Evolutionary conservation across 306 rosid genomes (phyloP), one percentile per base, ranked within the genome.

Genomic region (Ammopiptanthus mongolicus): DNA sequence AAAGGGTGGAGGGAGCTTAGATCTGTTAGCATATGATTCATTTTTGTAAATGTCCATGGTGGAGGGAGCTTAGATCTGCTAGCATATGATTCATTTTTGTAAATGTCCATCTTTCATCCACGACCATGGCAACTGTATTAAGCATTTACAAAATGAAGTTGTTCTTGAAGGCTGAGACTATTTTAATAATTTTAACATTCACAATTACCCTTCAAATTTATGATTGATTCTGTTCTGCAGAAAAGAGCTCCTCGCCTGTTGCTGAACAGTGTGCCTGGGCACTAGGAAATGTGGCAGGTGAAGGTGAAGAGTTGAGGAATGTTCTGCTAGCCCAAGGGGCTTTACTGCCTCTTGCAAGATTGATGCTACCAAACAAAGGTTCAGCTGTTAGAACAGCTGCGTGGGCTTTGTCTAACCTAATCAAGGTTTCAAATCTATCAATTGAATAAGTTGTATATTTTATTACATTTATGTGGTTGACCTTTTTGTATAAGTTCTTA

Each of bases 211-310:
- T 62, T 42, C 25, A 58, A 78, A 59, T 52, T 48, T 79, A 71
- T 72, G 66, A 72, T 65, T 73, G 76, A 48, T 67, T 29, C 5
- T 59, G 46, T 69, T 74, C 74, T 78, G 85, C 90, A 95, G 98
- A 92, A 85, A 92, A 84, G 69, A 92, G 98, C 77, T 88, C 96
- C 68, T 77, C 83, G 52, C 91, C 91, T 73, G 99, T 92, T 84
- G 92, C 93, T 9, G 99, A 95, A 79, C 99, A 95, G 79, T 92
- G 97, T 76, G 96, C 98, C 39, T 95, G 97, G 99, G 98, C 98
- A 53, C 73, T 90, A 56, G 99, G 99, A 63, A 95, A 95, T 63
- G 96, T 95, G 76, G 97, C 98, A 37, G 99, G 99, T 78, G 99
- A 95, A 87, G 96, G 91, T 61, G 95, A 86, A 78, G 97, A 87